A percentile compares a stretch with the other conserved stretches of the same genome.
phyloP scores from a whole-genome alignment of 805 yeast genomes.

The Sporopachydermia lactativora region DNA sequence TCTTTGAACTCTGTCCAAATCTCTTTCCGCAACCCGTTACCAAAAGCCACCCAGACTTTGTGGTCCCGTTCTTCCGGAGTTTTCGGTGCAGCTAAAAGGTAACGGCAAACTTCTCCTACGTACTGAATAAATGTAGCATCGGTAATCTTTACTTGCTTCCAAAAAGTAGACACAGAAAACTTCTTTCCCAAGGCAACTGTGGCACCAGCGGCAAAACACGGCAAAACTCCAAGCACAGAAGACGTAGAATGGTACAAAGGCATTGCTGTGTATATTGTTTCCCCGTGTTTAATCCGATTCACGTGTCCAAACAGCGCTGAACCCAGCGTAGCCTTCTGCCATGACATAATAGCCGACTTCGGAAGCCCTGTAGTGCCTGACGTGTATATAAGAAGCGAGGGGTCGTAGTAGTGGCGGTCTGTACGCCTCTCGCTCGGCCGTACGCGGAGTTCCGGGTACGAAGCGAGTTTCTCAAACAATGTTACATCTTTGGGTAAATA shows the following conservation, averaged over 20 bases:
- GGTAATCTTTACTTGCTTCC: slow-evolving; percentile 72
- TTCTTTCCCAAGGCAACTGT: slow-evolving; percentile 66
- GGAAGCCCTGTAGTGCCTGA: slow-evolving; percentile 95
- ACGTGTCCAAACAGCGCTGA: slow-evolving; percentile 55
- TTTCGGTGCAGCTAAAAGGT: slow-evolving; percentile 49
- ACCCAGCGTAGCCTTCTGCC: slow-evolving; percentile 75
- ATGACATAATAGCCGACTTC: slow-evolving; percentile 83
- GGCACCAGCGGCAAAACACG: slow-evolving; percentile 45
- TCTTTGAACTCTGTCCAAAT: slow-evolving; percentile 74
- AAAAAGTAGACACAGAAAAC: slow-evolving; percentile 71
- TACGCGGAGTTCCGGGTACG: background rate
- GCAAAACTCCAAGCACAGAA: slow-evolving; percentile 70
- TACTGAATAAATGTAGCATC: slow-evolving; percentile 77
- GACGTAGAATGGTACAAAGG: slow-evolving; percentile 94
- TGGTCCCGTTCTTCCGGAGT: slow-evolving; percentile 52
- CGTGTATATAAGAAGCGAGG: slow-evolving; percentile 70
- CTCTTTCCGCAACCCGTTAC: slow-evolving; percentile 83
- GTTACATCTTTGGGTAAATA: slow-evolving; percentile 40
- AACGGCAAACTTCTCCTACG: slow-evolving; percentile 92
- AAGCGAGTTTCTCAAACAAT: slow-evolving; percentile 14
- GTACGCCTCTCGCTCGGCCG: slow-evolving; percentile 37
- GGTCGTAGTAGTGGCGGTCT: slow-evolving; percentile 38
- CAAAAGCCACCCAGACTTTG: slow-evolving; percentile 56
- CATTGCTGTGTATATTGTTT: slow-evolving; percentile 78
- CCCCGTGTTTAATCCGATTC: slow-evolving; percentile 37